phyloP scores from a whole-genome alignment of 2,329 filamentous ascomycete species.

The Fusarium algeriense region DNA sequence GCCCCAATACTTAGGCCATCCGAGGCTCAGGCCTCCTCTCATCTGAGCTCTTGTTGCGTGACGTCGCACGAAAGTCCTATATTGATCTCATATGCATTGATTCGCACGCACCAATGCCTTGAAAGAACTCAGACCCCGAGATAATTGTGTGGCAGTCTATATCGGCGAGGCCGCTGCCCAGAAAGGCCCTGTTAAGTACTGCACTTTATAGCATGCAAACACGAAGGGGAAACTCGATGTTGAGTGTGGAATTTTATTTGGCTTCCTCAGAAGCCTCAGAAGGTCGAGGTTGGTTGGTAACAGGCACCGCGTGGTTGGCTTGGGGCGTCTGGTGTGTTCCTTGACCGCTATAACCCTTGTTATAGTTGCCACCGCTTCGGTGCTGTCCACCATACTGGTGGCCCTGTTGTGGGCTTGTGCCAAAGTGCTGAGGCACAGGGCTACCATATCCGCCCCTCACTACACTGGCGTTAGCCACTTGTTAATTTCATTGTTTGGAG shows the following conservation, averaged over 20 bases:
- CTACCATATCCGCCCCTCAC: constrained; percentile 73
- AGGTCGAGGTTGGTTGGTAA: constrained; percentile 50
- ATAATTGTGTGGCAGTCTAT: constrained; percentile 43
- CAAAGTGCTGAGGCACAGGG: constrained; percentile 71
- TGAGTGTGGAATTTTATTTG: constrained; percentile 53
- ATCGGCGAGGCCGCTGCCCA: constrained; percentile 40
- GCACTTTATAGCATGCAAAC: constrained; percentile 37
- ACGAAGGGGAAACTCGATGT: constrained; percentile 17
- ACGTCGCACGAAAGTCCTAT: constrained; percentile 40
- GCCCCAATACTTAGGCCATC: constrained; percentile 31
- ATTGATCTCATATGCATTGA: constrained; percentile 42
- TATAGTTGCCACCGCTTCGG: constrained; percentile 67
- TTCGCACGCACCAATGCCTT: constrained; percentile 35
- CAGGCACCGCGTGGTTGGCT: constrained; percentile 51
- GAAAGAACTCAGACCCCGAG: constrained; percentile 37
- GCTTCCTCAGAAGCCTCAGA: constrained; percentile 59
- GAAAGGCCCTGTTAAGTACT: constrained; percentile 42
- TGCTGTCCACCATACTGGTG: constrained; percentile 72
- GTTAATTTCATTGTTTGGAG: constrained; percentile 32
- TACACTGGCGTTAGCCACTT: constrained; percentile 58
- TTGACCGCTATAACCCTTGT: constrained; percentile 64
- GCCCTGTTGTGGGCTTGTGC: constrained; percentile 73
- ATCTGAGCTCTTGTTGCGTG: constrained; percentile 40
- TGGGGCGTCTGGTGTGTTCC: constrained; percentile 57
- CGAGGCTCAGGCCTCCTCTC: constrained; percentile 35